Percentiles rank a stretch among this genome's conserved stretches.
These are phyloP conservation scores for Groenewaldozyma salmanticensis DNA, from an alignment of 805 yeast genomes.

Conservation along the genomic window DNA sequence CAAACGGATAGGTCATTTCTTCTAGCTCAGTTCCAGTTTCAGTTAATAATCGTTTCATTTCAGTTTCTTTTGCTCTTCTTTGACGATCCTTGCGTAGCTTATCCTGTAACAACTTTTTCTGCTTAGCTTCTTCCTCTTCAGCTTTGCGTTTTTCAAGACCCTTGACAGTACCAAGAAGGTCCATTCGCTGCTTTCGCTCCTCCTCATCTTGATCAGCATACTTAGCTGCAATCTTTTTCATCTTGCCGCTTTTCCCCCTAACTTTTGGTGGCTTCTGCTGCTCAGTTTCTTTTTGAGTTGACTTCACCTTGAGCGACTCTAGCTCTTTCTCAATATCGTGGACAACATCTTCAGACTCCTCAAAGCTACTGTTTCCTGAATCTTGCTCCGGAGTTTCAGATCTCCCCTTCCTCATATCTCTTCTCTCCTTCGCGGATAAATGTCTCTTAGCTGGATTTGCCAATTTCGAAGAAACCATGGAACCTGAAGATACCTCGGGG, in stretches of 20 bases:
- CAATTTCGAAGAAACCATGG: neutral
- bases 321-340: slow-evolving; percentile 23
- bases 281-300: neutral
- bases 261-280: slow-evolving; percentile 32
- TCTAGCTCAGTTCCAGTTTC: slow-evolving; percentile 23
- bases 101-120: slow-evolving; percentile 30
- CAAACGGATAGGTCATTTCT: slow-evolving; percentile 35
- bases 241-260: slow-evolving; percentile 78
- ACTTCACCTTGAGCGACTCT: slow-evolving; percentile 10
- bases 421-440: slow-evolving; percentile 15
- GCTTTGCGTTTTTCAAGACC: slow-evolving; percentile 33
- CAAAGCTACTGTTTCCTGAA: slow-evolving; percentile 2
- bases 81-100: slow-evolving; percentile 27
- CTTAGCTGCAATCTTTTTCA: slow-evolving; percentile 72
- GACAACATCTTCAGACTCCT: slow-evolving; percentile 10
- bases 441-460: slow-evolving; percentile 4
- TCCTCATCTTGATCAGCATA: slow-evolving; percentile 91
- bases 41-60: slow-evolving; percentile 35
- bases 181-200: slow-evolving; percentile 65
- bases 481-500: neutral
- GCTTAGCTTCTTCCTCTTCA: slow-evolving; percentile 27
- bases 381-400: neutral
- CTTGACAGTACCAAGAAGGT: slow-evolving; percentile 75
- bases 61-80: slow-evolving; percentile 34
- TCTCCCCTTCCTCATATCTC: slow-evolving; percentile 10